Evolutionary conservation across 805 yeast genomes (phyloP), one percentile per base, ranked within the genome.

Genomic region (Kuraishia capsulata): DNA sequence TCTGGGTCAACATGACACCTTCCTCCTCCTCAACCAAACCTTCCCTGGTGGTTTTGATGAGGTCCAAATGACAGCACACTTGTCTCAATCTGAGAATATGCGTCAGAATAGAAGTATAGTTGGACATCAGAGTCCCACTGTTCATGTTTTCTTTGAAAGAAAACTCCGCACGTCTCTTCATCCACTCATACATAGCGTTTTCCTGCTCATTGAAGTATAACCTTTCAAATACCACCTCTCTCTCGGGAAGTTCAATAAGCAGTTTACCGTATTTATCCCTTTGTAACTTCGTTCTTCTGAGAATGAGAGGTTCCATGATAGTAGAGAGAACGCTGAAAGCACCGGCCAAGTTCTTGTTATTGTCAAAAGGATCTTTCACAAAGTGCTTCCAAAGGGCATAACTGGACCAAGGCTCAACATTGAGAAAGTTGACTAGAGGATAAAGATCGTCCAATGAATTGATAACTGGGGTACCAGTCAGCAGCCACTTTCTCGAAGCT

Each of bases 341-440:
- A 45, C 78, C 78, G 5, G 73, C 66, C 18, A 81, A 69, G 23
- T 81, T 73, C 46, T 76, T 78, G 37, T 76, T 78, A 4, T 48
- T 42, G 48, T 85, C 92, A 58, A 86, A 89, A 1, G 96, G 96
- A 10, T 69, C 59, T 0, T 95, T 81, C 21, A 90, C 74, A 53
- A 88, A 88, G 13, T 86, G 76, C 47, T 80, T 81, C 97, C 97
- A 90, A 44, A 82, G 80, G 1, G 85, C 69, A 40, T 83, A 78
- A 47, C 82, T 81, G 30, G 79, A 67, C 97, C 97, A 90, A 1
- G 97, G 97, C 47, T 84, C 86, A n/a, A 89, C 59, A 32, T 77
- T 67, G 35, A 90, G 59, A 50, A 81, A 90, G 46, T 78, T 76
- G 16, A 88, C 73, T 36, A 88, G 58, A 4, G 95, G 79, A 52